A percentile compares a stretch with the other conserved stretches of the same genome.
These are phyloP conservation scores for Rosa hybrid DNA, from an alignment of 331 rosid genomes.

Conservation along the genomic window DNA sequence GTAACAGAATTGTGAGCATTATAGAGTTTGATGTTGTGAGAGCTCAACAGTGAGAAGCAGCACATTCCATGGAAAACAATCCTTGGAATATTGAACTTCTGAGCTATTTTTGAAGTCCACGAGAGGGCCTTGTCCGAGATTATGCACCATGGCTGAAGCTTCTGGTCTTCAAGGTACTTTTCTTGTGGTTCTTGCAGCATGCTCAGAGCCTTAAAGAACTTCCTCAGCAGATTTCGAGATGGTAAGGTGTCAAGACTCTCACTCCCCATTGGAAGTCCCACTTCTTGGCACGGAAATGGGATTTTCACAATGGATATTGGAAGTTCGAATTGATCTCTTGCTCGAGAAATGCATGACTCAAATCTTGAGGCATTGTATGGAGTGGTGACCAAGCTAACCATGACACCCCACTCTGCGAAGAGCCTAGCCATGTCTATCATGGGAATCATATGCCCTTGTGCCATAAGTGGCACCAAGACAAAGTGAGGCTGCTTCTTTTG, in stretches of 20 bases:
- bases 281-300: constrained; percentile 51
- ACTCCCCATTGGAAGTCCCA: constrained; percentile 58
- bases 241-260: constrained; percentile 71
- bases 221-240: constrained; percentile 36
- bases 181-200: constrained; percentile 59
- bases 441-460: constrained; percentile 86
- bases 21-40: constrained; percentile 42
- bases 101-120: constrained; percentile 57
- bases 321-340: constrained; percentile 34
- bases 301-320: constrained; percentile 36
- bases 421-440: constrained; percentile 73
- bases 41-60: constrained; percentile 58
- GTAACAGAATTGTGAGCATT: constrained; percentile 37
- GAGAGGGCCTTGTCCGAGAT: constrained; percentile 56
- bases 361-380: constrained; percentile 62
- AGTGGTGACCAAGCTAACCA: constrained; percentile 57
- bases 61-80: constrained; percentile 75
- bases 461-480: constrained; percentile 62
- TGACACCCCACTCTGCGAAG: constrained; percentile 46
- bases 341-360: constrained; percentile 35
- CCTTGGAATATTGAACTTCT: constrained; percentile 55
- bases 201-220: constrained; percentile 48
- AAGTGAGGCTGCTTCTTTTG: constrained; percentile 49
- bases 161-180: constrained; percentile 32
- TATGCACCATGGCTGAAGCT: constrained; percentile 52